Conservation (phyloP, 768 basidiomycete genomes). For the Boletus rubroflammeus region DNA sequence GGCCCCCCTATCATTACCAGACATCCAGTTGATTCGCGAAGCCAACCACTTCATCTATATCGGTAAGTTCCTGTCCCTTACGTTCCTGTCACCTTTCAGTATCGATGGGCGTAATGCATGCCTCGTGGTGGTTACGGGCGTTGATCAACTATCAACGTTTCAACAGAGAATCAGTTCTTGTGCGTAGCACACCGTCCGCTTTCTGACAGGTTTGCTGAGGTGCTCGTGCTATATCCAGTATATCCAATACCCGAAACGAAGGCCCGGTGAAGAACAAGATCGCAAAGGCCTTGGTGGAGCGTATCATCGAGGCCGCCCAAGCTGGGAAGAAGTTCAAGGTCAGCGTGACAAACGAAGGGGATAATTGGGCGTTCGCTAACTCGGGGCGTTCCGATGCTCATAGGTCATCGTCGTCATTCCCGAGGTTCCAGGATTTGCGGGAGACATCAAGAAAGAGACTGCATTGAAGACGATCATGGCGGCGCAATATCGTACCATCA, state of each 20-base stretch:
- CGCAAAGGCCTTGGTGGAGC: constrained; percentile 74
- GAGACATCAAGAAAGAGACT: constrained; percentile 66
- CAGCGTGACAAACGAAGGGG: neutral
- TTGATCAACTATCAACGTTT: no score
- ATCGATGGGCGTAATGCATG: constrained; percentile 10
- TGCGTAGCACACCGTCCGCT: constrained; percentile 35
- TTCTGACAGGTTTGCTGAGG: constrained; percentile 1
- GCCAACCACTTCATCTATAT: constrained; percentile 91
- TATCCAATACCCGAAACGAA: constrained; percentile 64
- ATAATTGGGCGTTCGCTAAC: neutral
- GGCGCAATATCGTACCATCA: constrained; percentile 84
- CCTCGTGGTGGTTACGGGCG: constrained; percentile 9
- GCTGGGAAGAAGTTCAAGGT: constrained; percentile 77
- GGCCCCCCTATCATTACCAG: constrained; percentile 32
- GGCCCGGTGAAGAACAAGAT: constrained; percentile 80
- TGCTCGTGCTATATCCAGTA: constrained; percentile 42
- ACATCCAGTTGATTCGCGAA: constrained; percentile 76
- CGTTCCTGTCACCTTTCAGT: neutral
- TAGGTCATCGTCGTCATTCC: constrained; percentile 87
- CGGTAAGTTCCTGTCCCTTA: constrained; percentile 46
- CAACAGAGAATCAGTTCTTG: constrained; percentile 82
- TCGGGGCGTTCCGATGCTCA: neutral
- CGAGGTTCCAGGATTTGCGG: constrained; percentile 87
- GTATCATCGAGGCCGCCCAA: constrained; percentile 78
- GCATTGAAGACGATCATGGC: constrained; percentile 82